These are phyloP conservation scores for Hexamita inflata DNA, from an alignment of 208 protist genomes.

Conservation along the genomic window DNA sequence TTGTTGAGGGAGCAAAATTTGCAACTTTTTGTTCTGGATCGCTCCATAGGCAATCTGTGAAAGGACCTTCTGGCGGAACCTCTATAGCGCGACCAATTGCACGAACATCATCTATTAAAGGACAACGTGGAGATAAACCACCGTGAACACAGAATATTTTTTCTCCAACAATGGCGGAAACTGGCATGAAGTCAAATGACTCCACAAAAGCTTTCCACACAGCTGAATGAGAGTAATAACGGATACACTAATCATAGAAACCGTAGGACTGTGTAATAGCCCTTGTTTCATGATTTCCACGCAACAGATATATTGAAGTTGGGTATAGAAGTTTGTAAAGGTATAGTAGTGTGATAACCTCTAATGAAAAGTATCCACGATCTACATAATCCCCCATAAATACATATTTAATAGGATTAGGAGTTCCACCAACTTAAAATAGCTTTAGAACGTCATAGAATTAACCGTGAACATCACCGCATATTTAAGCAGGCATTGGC, in stretches of 20 bases:
- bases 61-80: conserved; percentile 33
- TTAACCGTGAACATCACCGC: conserved; percentile 97
- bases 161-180: conserved; percentile 32
- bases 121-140: conserved; percentile 36
- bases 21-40: conserved; percentile 26
- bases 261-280: conserved; percentile 46
- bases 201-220: conserved; percentile 40
- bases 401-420: conserved; percentile 30
- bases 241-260: conserved; percentile 42
- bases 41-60: conserved; percentile 34
- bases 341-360: conserved; percentile 81
- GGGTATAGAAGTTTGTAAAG: conserved; percentile 64
- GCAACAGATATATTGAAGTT: conserved; percentile 32
- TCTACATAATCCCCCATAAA: conserved; percentile 43
- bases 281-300: conserved; percentile 44
- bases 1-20: conserved; percentile 22
- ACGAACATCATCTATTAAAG: conserved; percentile 36
- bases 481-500: conserved; percentile 75
- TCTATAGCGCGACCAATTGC: conserved; percentile 23
- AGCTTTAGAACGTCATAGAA: conserved; percentile 89
- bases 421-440: conserved; percentile 69
- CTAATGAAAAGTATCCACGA: conserved; percentile 67
- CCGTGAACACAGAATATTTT: conserved; percentile 40
- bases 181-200: conserved; percentile 40
- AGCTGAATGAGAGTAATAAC: conserved; percentile 33